Conservation (phyloP, 345 rosid genomes). For the Moricandia arvensis region DNA sequence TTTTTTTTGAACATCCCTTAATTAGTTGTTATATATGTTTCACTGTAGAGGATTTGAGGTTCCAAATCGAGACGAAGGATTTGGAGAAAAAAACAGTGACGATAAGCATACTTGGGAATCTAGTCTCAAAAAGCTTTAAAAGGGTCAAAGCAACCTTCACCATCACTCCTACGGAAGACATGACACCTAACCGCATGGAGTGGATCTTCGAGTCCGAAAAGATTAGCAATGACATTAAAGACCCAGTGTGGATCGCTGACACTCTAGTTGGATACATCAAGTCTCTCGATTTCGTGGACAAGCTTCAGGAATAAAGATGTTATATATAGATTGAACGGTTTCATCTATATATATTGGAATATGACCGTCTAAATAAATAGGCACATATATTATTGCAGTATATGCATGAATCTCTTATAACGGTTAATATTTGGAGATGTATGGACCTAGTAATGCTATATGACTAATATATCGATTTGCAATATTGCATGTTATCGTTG, state of each 20-base stretch:
- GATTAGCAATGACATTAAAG: neutral
- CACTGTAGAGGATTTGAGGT: neutral
- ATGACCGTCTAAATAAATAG: too few species aligned
- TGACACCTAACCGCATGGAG: neutral
- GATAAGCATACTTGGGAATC: neutral
- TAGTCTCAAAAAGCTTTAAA: neutral
- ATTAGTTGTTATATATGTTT: too few species aligned
- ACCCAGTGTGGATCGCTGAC: neutral
- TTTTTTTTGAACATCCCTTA: too few species aligned
- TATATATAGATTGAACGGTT: too few species aligned
- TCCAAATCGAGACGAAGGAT: neutral
- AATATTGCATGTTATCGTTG: too few species aligned
- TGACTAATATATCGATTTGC: too few species aligned
- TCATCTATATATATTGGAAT: too few species aligned
- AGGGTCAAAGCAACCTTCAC: neutral
- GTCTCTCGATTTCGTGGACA: neutral
- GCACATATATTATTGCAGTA: too few species aligned
- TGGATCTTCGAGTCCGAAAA: constrained; percentile 4
- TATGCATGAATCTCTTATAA: too few species aligned
- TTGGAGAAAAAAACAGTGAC: neutral
- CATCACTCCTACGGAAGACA: neutral
- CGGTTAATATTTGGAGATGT: too few species aligned
- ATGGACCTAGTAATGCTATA: too few species aligned
- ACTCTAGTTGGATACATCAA: neutral
- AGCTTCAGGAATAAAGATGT: too few species aligned